phyloP scores from a whole-genome alignment of 345 rosid species.

The Luvunga scandens region DNA sequence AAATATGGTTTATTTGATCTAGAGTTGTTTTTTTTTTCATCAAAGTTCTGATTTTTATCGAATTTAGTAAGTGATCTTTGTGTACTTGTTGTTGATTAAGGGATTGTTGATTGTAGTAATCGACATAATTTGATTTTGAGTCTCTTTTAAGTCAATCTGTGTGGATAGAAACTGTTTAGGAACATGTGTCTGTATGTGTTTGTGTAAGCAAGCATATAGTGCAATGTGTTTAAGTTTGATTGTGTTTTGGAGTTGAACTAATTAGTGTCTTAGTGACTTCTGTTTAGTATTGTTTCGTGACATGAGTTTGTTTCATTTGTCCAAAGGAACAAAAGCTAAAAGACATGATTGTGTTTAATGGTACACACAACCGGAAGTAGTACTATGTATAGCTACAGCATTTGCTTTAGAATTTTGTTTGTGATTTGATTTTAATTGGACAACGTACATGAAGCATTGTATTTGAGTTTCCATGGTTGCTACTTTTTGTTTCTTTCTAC shows the following conservation, averaged over 20 bases:
- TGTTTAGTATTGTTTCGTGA: not conserved
- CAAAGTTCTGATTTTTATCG: not conserved
- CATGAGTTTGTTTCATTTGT: not conserved
- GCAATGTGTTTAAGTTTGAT: not conserved
- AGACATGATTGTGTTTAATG: not conserved
- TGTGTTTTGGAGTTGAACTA: not conserved
- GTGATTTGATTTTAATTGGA: not conserved
- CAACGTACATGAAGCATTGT: not conserved
- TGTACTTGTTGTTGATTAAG: not conserved
- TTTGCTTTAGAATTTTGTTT: not conserved
- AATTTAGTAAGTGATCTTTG: conserved; percentile 4
- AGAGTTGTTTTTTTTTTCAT: not conserved
- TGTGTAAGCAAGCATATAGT: not conserved
- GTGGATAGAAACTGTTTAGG: not conserved
- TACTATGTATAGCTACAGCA: not conserved
- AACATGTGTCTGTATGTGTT: not conserved
- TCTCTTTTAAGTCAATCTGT: not conserved
- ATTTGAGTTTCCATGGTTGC: conserved; percentile 2
- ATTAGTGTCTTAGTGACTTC: not conserved
- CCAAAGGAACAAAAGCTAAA: not conserved
- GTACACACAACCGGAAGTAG: not conserved
- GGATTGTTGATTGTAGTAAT: not conserved
- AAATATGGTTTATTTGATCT: conserved; percentile 13
- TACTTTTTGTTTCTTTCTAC: not conserved
- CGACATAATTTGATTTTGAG: not conserved